Evolutionary conservation across 192 early-diverging fungal species (phyloP), one percentile per base, ranked within the genome.

Genomic region (Coemansia sp.): DNA sequence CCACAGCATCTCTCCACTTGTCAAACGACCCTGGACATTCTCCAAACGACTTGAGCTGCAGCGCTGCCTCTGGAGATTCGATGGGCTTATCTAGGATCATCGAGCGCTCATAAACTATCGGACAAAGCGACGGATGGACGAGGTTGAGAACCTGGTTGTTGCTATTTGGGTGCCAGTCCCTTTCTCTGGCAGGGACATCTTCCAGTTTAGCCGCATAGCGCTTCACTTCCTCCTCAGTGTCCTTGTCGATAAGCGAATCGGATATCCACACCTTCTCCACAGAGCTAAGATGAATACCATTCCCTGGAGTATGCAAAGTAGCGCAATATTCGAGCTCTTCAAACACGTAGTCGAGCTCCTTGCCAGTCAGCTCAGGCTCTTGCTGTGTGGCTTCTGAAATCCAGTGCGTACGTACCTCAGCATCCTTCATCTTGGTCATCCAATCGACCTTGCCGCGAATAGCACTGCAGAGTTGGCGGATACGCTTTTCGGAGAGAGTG

Each of bases 71-170:
- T 0, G 72, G 72, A 7, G 72, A 72, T 9, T 34, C 4, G 18
- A 81, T 81, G 1, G 72, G 68, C 43, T 63, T 39, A 0, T 57
- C 26, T 8, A 75, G 28, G 8, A 81, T 30, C n/a, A 57, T 56
- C 2, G 78, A 69, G 12, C 39, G 20, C 12, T 35, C 13, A 63
- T 81, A 81, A 20, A 81, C 53, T 3, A 86, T 68, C 56, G 80
- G 81, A 60, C 61, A 84, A 15, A 86, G 74, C 56, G 84, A 84
- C 8, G 81, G 85, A 42, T 86, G 75, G 7, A 86, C 75, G 5
- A 86, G 75, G 42, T 84, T 77, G 7, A 84, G 72, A 15, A 86
- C 83, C 60, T n/a, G n/a, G n/a, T n/a, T n/a, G n/a, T n/a, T n/a
- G n/a, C n/a, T n/a, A n/a, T n/a, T n/a, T n/a, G n/a, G n/a, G n/a